These are phyloP conservation scores for Pleurotus pulmonarius DNA, from an alignment of 768 basidiomycete genomes.

Conservation along the genomic window DNA sequence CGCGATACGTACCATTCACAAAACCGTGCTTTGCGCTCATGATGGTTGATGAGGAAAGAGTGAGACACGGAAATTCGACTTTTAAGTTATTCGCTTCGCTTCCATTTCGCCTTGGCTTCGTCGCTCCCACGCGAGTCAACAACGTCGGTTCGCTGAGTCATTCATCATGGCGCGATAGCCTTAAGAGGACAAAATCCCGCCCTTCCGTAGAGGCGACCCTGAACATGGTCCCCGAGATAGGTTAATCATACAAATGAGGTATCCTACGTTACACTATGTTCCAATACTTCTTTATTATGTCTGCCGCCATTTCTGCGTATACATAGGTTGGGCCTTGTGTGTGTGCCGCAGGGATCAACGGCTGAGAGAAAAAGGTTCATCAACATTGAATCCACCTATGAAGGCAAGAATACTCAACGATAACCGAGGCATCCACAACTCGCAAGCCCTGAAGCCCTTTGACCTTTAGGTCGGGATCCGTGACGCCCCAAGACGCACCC, in stretches of 20 bases:
- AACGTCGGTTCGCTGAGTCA: too few relatives aligned
- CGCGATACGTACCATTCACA: background rate
- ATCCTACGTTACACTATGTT: too few relatives aligned
- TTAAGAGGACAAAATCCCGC: too few relatives aligned
- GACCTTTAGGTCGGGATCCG: slow-evolving; percentile 32
- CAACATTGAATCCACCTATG: background rate
- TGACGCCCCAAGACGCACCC: slow-evolving; percentile 26
- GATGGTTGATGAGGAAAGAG: background rate
- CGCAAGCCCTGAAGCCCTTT: slow-evolving; percentile 31
- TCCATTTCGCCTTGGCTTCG: too few relatives aligned
- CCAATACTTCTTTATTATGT: slow-evolving; percentile 18
- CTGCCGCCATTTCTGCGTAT: slow-evolving; percentile 25
- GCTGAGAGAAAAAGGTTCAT: slow-evolving; percentile 10
- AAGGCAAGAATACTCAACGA: slow-evolving; percentile 19
- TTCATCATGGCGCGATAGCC: too few relatives aligned
- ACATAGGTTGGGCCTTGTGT: slow-evolving; percentile 24
- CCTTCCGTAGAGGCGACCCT: too few relatives aligned
- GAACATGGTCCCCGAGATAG: too few relatives aligned
- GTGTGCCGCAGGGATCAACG: slow-evolving; percentile 20
- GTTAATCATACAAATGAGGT: too few relatives aligned
- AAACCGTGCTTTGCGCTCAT: background rate
- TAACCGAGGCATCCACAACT: slow-evolving; percentile 34
- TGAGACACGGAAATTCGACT: too few relatives aligned
- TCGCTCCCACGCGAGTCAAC: too few relatives aligned
- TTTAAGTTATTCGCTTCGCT: too few relatives aligned